Evolutionary conservation across 345 rosid species (phyloP).

Genomic region (Microthlaspi erraticum): DNA sequence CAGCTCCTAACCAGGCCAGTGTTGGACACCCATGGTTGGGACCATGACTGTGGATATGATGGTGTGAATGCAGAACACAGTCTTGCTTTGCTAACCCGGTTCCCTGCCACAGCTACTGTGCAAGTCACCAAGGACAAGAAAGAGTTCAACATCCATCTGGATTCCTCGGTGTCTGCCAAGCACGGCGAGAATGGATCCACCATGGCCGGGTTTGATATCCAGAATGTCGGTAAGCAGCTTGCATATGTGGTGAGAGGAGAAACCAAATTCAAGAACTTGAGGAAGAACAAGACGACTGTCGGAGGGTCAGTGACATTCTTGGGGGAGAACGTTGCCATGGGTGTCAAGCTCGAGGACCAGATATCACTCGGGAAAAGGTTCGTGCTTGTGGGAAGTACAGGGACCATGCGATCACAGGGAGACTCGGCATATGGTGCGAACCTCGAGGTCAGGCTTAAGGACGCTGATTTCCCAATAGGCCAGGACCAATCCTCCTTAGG

Average conservation of each 20-base stretch:
- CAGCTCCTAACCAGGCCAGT: conserved; percentile 92
- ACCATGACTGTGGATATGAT: conserved; percentile 97
- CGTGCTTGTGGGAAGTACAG: conserved; percentile 82
- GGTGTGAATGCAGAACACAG: conserved; percentile 85
- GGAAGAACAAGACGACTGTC: conserved; percentile 71
- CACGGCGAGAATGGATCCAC: conserved; percentile 83
- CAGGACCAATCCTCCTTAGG: conserved; percentile 92
- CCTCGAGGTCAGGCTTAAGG: conserved; percentile 80
- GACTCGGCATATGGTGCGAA: conserved; percentile 93
- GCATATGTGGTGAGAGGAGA: conserved; percentile 86
- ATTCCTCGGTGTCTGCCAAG: conserved; percentile 81
- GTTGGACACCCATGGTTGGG: conserved; percentile 95
- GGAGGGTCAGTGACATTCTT: conserved; percentile 82
- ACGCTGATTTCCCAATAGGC: conserved; percentile 85
- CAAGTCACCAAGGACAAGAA: conserved; percentile 97
- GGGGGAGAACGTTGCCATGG: conserved; percentile 86
- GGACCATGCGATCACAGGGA: conserved; percentile 73
- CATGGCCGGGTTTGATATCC: conserved; percentile 97
- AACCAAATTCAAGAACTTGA: conserved; percentile 79
- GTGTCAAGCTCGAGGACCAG: conserved; percentile 89
- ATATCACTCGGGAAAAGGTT: conserved; percentile 76
- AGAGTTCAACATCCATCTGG: conserved; percentile 90
- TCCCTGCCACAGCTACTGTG: conserved; percentile 76
- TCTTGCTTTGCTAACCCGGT: conserved; percentile 62
- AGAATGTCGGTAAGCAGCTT: conserved; percentile 90